Evolutionary conservation across 2,329 filamentous ascomycete species (phyloP).

Genomic region (Fusarium sp.): DNA sequence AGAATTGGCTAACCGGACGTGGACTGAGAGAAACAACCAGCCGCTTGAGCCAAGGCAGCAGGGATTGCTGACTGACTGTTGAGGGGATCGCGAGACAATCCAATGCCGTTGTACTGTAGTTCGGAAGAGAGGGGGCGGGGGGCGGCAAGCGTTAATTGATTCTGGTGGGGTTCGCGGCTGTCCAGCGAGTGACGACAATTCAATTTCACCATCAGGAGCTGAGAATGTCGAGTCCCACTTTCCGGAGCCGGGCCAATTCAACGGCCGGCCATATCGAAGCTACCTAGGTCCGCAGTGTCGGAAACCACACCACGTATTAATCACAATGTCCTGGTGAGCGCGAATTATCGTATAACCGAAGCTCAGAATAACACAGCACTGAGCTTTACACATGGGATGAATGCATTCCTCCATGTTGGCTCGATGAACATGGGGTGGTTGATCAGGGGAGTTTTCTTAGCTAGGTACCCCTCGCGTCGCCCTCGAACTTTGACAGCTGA

Average conservation of each 20-base stretch:
- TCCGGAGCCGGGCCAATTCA: constrained; percentile 13
- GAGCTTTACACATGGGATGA: not conserved
- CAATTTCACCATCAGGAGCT: constrained; percentile 18
- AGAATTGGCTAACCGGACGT: not conserved
- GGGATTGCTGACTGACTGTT: not conserved
- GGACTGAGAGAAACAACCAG: not conserved
- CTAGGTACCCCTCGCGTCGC: not conserved
- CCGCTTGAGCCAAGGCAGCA: constrained; percentile 8
- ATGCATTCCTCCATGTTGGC: not conserved
- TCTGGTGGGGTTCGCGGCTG: constrained; percentile 18
- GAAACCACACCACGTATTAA: not conserved
- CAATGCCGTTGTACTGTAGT: constrained; percentile 18
- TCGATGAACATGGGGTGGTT: not conserved
- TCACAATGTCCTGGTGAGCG: not conserved
- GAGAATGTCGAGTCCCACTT: not conserved
- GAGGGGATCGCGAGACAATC: constrained; percentile 29
- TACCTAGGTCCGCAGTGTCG: not conserved
- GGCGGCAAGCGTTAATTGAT: constrained; percentile 14
- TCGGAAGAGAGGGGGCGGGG: constrained; percentile 34
- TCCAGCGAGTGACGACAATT: constrained; percentile 17
- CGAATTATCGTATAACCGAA: not conserved
- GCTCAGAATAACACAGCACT: not conserved
- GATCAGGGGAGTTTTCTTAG: not conserved
- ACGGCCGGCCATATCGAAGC: constrained; percentile 9
- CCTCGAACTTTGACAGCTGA: constrained; percentile 9